Percentiles rank a stretch among this genome's conserved stretches.
phyloP scores from a whole-genome alignment of 768 basidiomycete species.

The Russula sp. region DNA sequence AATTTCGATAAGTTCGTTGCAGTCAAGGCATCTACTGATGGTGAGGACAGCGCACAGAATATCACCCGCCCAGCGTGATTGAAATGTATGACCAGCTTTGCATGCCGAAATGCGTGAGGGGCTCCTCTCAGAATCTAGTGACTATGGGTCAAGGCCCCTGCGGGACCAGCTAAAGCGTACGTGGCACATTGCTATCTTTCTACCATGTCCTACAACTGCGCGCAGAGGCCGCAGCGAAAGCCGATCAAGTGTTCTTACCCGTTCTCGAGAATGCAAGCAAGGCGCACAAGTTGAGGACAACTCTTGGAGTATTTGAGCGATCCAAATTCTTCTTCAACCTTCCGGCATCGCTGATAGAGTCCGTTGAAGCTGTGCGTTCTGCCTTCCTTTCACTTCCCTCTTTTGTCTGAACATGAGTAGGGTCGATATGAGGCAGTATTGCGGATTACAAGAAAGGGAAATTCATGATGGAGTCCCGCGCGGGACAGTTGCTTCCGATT shows the following conservation, averaged over 20 bases:
- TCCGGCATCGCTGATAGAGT: conserved; percentile 86
- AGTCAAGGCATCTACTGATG: conserved; percentile 95
- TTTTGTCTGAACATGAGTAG: conserved; percentile 42
- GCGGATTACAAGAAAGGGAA: conserved; percentile 98
- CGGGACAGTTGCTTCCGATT: conserved; percentile 75
- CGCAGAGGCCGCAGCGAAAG: conserved; percentile 85
- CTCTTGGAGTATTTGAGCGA: conserved; percentile 91
- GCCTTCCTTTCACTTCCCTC: conserved; percentile 2
- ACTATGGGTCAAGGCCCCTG: conserved; percentile 80
- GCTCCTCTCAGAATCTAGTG: conserved; percentile 67
- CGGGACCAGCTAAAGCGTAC: conserved; percentile 83
- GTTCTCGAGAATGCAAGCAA: conserved; percentile 95
- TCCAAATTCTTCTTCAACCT: conserved; percentile 99
- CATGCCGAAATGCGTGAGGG: conserved; percentile 93
- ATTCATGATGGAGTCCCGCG: conserved; percentile 83
- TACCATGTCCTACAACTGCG: neutral
- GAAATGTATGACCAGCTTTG: conserved; percentile 51
- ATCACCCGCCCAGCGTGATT: neutral
- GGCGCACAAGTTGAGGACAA: conserved; percentile 87
- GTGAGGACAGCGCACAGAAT: conserved; percentile 42
- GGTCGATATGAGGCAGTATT: conserved; percentile 92
- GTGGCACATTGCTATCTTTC: conserved; percentile 30
- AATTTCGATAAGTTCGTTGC: conserved; percentile 98
- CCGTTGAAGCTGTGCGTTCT: conserved; percentile 74
- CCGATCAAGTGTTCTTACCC: conserved; percentile 93